A percentile compares a stretch with the other conserved stretches of the same genome.
These are phyloP conservation scores for Populus hybrid DNA, from an alignment of 441 rosid genomes.

Conservation along the genomic window DNA sequence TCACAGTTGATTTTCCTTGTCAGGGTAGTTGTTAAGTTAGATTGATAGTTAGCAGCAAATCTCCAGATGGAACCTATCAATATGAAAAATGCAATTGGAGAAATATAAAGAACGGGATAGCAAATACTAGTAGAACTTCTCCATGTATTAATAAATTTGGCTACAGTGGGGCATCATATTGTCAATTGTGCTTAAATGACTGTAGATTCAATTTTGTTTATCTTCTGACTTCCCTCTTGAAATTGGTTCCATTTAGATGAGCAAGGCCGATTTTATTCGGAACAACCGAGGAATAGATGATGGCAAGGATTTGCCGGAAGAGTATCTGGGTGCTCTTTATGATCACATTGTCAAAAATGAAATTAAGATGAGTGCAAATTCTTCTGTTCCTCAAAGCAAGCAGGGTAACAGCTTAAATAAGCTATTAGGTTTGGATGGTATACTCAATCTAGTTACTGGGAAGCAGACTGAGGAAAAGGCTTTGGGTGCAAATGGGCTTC, in stretches of 20 bases:
- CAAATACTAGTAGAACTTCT: not conserved
- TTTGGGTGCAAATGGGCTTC: slow-evolving; percentile 94
- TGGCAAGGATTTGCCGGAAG: slow-evolving; percentile 87
- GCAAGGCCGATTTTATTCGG: slow-evolving; percentile 88
- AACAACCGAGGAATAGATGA: slow-evolving; percentile 88
- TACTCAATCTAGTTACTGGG: slow-evolving; percentile 83
- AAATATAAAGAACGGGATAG: not conserved
- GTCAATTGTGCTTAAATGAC: not conserved
- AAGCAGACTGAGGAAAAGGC: slow-evolving; percentile 91
- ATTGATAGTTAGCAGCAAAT: not conserved
- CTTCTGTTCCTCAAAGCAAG: slow-evolving; percentile 80
- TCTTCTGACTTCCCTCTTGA: not conserved
- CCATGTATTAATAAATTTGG: not conserved
- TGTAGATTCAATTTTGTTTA: not conserved
- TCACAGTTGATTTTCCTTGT: not conserved
- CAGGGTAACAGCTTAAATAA: slow-evolving; percentile 87
- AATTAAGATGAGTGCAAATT: slow-evolving; percentile 83
- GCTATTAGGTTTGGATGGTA: slow-evolving; percentile 90
- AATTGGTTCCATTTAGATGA: slow-evolving; percentile 38
- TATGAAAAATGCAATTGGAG: not conserved
- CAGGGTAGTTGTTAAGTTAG: not conserved
- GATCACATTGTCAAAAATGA: slow-evolving; percentile 87
- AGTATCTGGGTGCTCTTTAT: slow-evolving; percentile 74
- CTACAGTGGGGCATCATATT: not conserved
- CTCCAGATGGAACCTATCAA: not conserved